Evolutionary conservation across 768 basidiomycete species (phyloP).

Genomic region (Kondoa malvinella): DNA sequence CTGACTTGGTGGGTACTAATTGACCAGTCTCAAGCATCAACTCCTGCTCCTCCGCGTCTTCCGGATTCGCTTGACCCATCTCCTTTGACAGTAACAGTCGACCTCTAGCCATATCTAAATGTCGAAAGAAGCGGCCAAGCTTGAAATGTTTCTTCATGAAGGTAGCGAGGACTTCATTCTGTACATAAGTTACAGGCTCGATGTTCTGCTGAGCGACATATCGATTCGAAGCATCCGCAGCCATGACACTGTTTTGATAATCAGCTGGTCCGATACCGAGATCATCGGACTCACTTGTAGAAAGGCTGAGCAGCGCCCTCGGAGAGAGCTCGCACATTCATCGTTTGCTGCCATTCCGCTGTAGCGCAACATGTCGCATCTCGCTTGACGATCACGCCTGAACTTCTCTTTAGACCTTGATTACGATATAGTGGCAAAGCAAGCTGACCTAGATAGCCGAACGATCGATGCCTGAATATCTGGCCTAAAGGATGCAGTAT

Average conservation of each 20-base stretch:
- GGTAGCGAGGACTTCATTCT: not conserved
- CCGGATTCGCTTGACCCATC: not conserved
- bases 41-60: not conserved
- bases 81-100: not conserved
- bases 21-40: not conserved
- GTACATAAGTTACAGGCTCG: not conserved
- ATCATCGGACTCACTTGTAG: not conserved
- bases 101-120: not conserved
- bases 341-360: not conserved
- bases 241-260: not conserved
- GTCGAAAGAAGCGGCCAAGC: not conserved
- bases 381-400: not conserved
- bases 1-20: no score
- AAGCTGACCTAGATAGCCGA: not conserved
- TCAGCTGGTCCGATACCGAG: not conserved
- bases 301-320: not conserved
- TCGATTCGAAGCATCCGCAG: not conserved
- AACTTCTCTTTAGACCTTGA: not conserved
- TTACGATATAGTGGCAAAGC: not conserved
- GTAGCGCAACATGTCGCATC: not conserved
- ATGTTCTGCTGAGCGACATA: not conserved
- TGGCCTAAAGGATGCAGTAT: not conserved
- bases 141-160: not conserved
- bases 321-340: not conserved
- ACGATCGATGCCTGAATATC: not conserved